Evolutionary conservation across 2,329 filamentous ascomycete genomes (phyloP).

Genomic region (Aspergillus caelatus): DNA sequence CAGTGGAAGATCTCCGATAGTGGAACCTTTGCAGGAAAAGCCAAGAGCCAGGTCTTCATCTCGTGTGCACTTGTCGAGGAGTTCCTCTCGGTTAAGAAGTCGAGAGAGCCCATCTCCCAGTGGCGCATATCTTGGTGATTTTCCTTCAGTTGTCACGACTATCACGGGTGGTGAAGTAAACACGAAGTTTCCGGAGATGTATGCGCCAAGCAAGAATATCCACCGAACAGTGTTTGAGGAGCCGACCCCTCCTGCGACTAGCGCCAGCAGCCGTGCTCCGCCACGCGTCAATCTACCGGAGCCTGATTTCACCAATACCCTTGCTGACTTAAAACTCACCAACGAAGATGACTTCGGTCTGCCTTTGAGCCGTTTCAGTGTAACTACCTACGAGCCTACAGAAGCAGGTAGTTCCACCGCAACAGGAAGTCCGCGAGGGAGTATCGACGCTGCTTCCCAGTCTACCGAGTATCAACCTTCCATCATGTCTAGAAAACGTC

Average conservation of each 20-base stretch:
- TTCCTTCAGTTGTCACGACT: constrained; percentile 36
- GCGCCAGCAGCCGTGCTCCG: constrained; percentile 18
- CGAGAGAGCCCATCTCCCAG: constrained; percentile 37
- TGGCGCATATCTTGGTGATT: constrained; percentile 29
- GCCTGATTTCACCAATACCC: constrained; percentile 35
- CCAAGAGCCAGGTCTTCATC: constrained; percentile 59
- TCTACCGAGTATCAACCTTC: constrained; percentile 35
- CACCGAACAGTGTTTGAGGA: constrained; percentile 29
- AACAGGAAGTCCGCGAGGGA: constrained; percentile 42
- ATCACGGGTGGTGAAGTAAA: constrained; percentile 33
- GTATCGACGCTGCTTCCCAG: constrained; percentile 33
- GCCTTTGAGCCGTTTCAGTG: constrained; percentile 65
- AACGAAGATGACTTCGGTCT: constrained; percentile 43
- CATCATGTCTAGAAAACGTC: constrained; percentile 46
- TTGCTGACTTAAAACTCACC: constrained; percentile 42
- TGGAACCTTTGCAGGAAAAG: constrained; percentile 67
- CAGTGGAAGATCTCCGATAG: constrained; percentile 67
- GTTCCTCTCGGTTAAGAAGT: constrained; percentile 20
- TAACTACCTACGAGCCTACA: constrained; percentile 63
- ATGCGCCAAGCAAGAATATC: constrained; percentile 33
- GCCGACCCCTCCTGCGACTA: constrained; percentile 13
- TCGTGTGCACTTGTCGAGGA: constrained; percentile 41
- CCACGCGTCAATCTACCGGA: constrained; percentile 27
- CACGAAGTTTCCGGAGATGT: constrained; percentile 11
- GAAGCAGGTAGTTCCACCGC: constrained; percentile 44